These are phyloP conservation scores for Kwoniella dejecticola DNA, from an alignment of 768 basidiomycete species.

Conservation along the genomic window DNA sequence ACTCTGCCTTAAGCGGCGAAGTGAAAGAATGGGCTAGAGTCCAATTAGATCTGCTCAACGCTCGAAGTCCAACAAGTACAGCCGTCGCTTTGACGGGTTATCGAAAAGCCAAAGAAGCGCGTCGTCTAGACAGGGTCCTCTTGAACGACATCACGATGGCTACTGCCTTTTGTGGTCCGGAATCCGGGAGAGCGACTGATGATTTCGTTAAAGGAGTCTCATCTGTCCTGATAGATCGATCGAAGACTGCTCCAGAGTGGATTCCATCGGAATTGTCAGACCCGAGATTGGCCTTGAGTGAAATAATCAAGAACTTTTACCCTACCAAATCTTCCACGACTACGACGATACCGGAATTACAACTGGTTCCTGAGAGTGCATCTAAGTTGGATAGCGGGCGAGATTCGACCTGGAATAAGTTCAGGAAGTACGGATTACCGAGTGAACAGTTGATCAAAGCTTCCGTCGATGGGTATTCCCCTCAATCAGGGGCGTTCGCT, in stretches of 20 bases:
- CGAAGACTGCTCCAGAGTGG: conserved; percentile 63
- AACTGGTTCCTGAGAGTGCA: conserved; percentile 30
- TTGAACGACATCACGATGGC: conserved; percentile 87
- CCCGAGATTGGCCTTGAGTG: conserved; percentile 59
- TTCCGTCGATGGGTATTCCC: conserved; percentile 67
- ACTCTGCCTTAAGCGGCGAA: conserved; percentile 56
- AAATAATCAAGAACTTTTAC: conserved; percentile 71
- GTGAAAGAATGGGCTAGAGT: conserved; percentile 73
- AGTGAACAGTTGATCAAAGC: conserved; percentile 72
- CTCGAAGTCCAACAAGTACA: conserved; percentile 87
- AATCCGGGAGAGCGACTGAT: conserved; percentile 40
- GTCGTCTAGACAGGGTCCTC: conserved; percentile 67
- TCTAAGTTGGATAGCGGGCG: conserved; percentile 39
- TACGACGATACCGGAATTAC: conserved; percentile 17
- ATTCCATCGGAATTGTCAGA: conserved; percentile 66
- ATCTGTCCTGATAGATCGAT: conserved; percentile 64
- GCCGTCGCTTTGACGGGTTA: conserved; percentile 83
- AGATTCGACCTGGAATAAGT: conserved; percentile 57
- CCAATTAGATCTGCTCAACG: conserved; percentile 66
- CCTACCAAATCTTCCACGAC: conserved; percentile 56
- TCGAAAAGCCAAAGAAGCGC: conserved; percentile 66
- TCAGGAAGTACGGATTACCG: conserved; percentile 64
- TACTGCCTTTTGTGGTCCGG: conserved; percentile 68
- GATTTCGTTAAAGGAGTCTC: conserved; percentile 85
- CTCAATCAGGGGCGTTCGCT: conserved; percentile 66